Conservation (phyloP, 2,329 filamentous ascomycete genomes). For the Alternaria sp. region DNA sequence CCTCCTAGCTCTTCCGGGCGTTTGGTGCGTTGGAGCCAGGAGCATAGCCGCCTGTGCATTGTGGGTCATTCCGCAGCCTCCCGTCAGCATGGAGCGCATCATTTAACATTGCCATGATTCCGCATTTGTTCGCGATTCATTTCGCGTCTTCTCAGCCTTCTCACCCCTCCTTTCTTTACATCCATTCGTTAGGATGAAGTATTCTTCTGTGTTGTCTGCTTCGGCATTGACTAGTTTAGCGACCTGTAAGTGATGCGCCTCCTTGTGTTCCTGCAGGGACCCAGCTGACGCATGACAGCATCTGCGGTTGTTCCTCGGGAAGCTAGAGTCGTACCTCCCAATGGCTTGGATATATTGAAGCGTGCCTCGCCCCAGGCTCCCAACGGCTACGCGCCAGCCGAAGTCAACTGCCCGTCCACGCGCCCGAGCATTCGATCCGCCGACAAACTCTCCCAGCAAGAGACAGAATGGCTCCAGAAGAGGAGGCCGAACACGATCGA, state of each 20-base stretch:
- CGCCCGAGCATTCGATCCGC: conserved; percentile 73
- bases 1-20: conserved; percentile 13
- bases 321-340: conserved; percentile 24
- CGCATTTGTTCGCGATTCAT: conserved; percentile 11
- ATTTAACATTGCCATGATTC: conserved; percentile 16
- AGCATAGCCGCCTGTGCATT: conserved; percentile 14
- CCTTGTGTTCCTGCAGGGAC: neutral
- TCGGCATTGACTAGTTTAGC: conserved; percentile 39
- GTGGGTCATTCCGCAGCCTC: conserved; percentile 14
- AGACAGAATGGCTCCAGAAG: conserved; percentile 74
- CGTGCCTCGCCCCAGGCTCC: conserved; percentile 63
- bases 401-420: conserved; percentile 71
- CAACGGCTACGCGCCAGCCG: conserved; percentile 73
- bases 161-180: neutral
- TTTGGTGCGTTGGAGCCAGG: conserved; percentile 13
- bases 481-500: conserved; percentile 75
- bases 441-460: conserved; percentile 67
- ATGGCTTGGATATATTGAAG: conserved; percentile 31
- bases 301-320: conserved; percentile 33
- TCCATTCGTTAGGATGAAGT: conserved; percentile 33
- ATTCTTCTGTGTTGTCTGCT: conserved; percentile 31
- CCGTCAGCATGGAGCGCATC: conserved; percentile 13
- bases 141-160: neutral
- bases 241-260: conserved; percentile 31
- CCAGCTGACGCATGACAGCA: conserved; percentile 34